Conservation (phyloP, 371 early-diverging fungal genomes). For the Rhizopus stolonifer region DNA sequence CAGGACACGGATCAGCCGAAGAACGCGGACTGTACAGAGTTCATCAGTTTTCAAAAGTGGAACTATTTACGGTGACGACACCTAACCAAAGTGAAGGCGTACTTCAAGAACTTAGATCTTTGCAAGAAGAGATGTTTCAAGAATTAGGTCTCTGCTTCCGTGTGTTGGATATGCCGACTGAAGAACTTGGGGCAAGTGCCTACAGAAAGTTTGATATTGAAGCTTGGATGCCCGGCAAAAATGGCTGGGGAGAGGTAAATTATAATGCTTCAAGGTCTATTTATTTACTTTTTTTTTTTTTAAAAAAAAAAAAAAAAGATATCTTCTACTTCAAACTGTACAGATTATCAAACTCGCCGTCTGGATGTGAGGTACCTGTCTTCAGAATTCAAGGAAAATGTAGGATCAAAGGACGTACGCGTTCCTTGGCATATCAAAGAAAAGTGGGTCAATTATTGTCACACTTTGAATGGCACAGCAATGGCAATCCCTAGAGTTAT, state of each 20-base stretch:
- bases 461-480: conserved; percentile 93
- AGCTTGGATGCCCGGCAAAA: conserved; percentile 93
- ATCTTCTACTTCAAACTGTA: conserved; percentile 84
- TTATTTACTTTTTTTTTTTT: background rate
- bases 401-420: conserved; percentile 11
- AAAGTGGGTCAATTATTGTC: conserved; percentile 68
- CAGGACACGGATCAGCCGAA: conserved; percentile 79
- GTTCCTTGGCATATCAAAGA: conserved; percentile 35
- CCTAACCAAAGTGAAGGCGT: conserved; percentile 66
- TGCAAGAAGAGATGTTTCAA: conserved; percentile 77
- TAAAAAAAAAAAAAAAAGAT: conserved; percentile 39
- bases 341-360: conserved; percentile 83
- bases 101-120: conserved; percentile 66
- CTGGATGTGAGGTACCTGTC: conserved; percentile 64
- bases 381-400: conserved; percentile 24
- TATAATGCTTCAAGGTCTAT: background rate
- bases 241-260: conserved; percentile 84
- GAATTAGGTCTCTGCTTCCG: conserved; percentile 83
- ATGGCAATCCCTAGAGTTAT: conserved; percentile 91
- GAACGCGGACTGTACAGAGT: conserved; percentile 90
- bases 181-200: conserved; percentile 91
- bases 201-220: conserved; percentile 93
- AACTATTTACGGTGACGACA: conserved; percentile 79
- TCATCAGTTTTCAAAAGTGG: conserved; percentile 94
- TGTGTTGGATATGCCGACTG: conserved; percentile 91